A percentile compares a stretch with the other conserved stretches of the same genome.
These are phyloP conservation scores for Penicillium taxi DNA, from an alignment of 495 filamentous ascomycete genomes.

Conservation along the genomic window DNA sequence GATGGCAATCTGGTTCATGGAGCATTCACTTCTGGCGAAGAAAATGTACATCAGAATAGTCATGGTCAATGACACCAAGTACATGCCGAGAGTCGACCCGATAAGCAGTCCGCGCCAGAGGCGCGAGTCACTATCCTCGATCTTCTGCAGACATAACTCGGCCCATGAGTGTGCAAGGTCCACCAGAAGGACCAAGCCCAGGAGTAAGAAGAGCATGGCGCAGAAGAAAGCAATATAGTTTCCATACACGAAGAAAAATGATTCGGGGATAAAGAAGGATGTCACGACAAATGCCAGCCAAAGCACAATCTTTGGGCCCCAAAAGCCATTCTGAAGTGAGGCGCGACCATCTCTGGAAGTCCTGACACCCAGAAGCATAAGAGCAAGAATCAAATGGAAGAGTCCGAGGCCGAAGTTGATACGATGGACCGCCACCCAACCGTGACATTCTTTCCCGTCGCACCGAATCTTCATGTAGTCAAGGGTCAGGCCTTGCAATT, in stretches of 20 bases:
- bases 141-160: slow-evolving; percentile 87
- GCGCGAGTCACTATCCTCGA: slow-evolving; percentile 78
- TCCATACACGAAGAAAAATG: slow-evolving; percentile 93
- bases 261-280: slow-evolving; percentile 91
- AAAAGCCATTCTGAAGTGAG: slow-evolving; percentile 87
- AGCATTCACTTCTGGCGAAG: slow-evolving; percentile 75
- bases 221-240: slow-evolving; percentile 84
- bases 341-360: slow-evolving; percentile 83
- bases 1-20: slow-evolving; percentile 86
- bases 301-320: slow-evolving; percentile 77
- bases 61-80: slow-evolving; percentile 79
- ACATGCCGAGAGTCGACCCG: slow-evolving; percentile 91
- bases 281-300: slow-evolving; percentile 82
- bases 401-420: slow-evolving; percentile 96
- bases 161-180: slow-evolving; percentile 98
- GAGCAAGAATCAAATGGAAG: slow-evolving; percentile 80
- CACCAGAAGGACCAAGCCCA: slow-evolving; percentile 87
- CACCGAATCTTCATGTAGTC: slow-evolving; percentile 94
- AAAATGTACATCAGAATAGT: slow-evolving; percentile 96
- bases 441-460: slow-evolving; percentile 83
- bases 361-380: slow-evolving; percentile 77
- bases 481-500: slow-evolving; percentile 79
- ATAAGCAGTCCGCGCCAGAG: slow-evolving; percentile 81
- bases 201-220: slow-evolving; percentile 88
- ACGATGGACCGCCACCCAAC: slow-evolving; percentile 91